Percentiles rank a stretch among this genome's conserved stretches.
Evolutionary conservation across 768 basidiomycete species (phyloP).

Genomic region (Lentinula guzmanii): DNA sequence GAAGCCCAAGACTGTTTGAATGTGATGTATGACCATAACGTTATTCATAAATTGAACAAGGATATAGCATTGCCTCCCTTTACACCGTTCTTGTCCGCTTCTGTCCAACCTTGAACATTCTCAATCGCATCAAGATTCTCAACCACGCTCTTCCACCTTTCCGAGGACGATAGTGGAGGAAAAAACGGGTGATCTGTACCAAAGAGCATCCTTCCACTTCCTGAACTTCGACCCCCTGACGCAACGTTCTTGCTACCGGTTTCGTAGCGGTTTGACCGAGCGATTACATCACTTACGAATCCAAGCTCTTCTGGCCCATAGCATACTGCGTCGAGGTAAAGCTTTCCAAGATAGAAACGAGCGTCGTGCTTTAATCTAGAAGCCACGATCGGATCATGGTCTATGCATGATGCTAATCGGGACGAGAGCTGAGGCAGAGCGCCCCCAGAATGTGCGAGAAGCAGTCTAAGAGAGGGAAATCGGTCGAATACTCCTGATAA

Average conservation of each 20-base stretch:
- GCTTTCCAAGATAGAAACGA: slow-evolving; percentile 72
- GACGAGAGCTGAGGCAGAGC: slow-evolving; percentile 81
- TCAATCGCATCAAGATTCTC: slow-evolving; percentile 82
- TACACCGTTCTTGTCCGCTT: slow-evolving; percentile 57
- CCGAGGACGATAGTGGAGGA: slow-evolving; percentile 62
- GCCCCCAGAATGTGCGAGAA: slow-evolving; percentile 86
- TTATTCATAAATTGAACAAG: slow-evolving; percentile 49
- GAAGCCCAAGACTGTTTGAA: slow-evolving; percentile 34
- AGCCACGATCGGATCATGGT: slow-evolving; percentile 78
- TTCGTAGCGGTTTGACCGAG: slow-evolving; percentile 49
- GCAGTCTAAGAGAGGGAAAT: slow-evolving; percentile 65
- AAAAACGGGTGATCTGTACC: slow-evolving; percentile 93
- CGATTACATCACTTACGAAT: slow-evolving; percentile 68
- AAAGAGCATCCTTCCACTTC: slow-evolving; percentile 63
- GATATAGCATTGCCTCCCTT: slow-evolving; percentile 67
- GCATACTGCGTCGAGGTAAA: slow-evolving; percentile 84
- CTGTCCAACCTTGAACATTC: slow-evolving; percentile 53
- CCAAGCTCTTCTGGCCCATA: slow-evolving; percentile 83
- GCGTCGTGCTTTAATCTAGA: slow-evolving; percentile 75
- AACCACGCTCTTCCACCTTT: slow-evolving; percentile 81
- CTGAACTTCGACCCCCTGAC: slow-evolving; percentile 32
- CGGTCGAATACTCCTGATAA: slow-evolving; percentile 78
- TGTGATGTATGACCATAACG: not conserved
- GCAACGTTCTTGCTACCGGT: slow-evolving; percentile 21
- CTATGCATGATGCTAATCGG: slow-evolving; percentile 77